phyloP scores from a whole-genome alignment of 495 filamentous ascomycete genomes.

The Rhypophila decipiens region DNA sequence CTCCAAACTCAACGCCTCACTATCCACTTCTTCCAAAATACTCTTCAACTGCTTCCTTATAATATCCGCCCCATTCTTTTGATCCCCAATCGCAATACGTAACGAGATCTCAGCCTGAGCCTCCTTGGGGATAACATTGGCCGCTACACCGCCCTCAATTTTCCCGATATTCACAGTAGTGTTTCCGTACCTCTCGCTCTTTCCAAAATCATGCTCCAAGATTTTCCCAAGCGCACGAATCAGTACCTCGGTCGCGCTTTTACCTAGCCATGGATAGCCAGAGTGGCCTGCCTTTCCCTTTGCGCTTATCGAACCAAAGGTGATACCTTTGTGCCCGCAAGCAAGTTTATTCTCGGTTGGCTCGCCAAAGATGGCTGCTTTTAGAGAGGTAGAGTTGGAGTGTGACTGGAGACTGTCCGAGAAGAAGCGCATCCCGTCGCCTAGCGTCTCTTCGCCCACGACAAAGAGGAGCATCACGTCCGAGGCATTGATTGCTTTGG shows the following conservation, averaged over 20 bases:
- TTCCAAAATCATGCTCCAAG: constrained; percentile 61
- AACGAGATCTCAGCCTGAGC: constrained; percentile 63
- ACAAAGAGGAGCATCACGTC: constrained; percentile 77
- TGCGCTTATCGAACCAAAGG: constrained; percentile 55
- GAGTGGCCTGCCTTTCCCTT: constrained; percentile 77
- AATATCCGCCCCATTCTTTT: constrained; percentile 45
- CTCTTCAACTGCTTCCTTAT: constrained; percentile 51
- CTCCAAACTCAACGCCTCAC: constrained; percentile 53
- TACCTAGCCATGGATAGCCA: constrained; percentile 82
- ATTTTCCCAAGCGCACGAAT: constrained; percentile 60
- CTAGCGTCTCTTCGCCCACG: constrained; percentile 76
- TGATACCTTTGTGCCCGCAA: constrained; percentile 81
- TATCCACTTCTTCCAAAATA: constrained; percentile 50
- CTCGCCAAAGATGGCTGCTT: constrained; percentile 80
- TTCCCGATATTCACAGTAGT: constrained; percentile 82
- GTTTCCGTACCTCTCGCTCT: constrained; percentile 68
- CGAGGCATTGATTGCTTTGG: constrained; percentile 26
- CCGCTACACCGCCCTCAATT: constrained; percentile 75
- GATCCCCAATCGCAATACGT: constrained; percentile 67
- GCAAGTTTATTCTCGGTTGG: constrained; percentile 84
- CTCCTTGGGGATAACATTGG: constrained; percentile 74
- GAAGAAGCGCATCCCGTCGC: constrained; percentile 76
- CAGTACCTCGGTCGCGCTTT: constrained; percentile 69
- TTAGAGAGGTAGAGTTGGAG: constrained; percentile 41
- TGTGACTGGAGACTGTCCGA: constrained; percentile 42